Evolutionary conservation across 1,284 basidiomycete species (phyloP), one percentile per base, ranked within the genome.

Genomic region (Ceratobasidium theobromae): DNA sequence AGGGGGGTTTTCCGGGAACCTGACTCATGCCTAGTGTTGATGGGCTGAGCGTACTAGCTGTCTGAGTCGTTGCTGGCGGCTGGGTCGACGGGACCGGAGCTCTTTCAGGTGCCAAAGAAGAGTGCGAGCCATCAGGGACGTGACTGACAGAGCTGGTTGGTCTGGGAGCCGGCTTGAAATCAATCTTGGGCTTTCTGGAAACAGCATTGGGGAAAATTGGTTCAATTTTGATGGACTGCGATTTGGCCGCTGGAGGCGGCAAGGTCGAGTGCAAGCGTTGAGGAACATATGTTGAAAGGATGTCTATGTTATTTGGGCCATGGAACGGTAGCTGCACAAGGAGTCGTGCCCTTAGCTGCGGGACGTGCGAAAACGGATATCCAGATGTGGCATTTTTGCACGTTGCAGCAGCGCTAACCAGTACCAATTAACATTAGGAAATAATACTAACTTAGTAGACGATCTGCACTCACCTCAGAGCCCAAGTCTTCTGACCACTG

Each of bases 171-270:
- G 58, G 58, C 18, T 64, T 64, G 32, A 64, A 38, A 1, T 64
- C 58, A 25, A 64, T 32, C 33, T 64, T 64, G 46, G 23, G 48
- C 38, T 64, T 64, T 23, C 48, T 64, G 46, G 58, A 28, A 40
- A 28, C 38, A 4, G 48, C 8, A n/a, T 23, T 32, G 14, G 58
- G 18, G 35, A 64, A 64, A 14, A 64, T 49, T 14, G 58, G 58
- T 16, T 64, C 58, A 21, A 52, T 23, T 38, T 52, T 33, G 14
- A 35, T 30, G 14, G 32, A 23, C 23, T 28, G 58, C 8, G 32
- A 27, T 25, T 64, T 48, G 38, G 58, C 14, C 23, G 58, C n/a
- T 18, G 46, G 35, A 40, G 58, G 48, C 21, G 58, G 58, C 25
- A 64, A 23, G 16, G 48, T n/a, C 2, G 58, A 64, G 23, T 64